Conservation (phyloP, 768 basidiomycete species). For the Sistotremastrum suecicum region DNA sequence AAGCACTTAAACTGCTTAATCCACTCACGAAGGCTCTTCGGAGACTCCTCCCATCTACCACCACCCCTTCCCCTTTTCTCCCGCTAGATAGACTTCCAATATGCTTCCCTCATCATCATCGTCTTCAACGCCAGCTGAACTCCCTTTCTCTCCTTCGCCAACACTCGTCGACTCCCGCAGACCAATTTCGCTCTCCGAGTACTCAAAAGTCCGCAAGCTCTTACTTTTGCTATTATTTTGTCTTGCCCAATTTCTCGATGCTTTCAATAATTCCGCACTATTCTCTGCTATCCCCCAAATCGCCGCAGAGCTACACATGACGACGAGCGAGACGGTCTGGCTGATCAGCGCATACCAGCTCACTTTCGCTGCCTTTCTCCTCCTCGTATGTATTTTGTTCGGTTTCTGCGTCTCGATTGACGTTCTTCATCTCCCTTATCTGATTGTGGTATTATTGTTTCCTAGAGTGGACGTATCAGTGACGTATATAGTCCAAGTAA, state of each 20-base stretch:
- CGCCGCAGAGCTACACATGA: conserved; percentile 10
- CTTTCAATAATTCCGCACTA: conserved; percentile 28
- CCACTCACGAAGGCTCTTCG: too few relatives aligned
- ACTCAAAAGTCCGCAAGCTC: too few relatives aligned
- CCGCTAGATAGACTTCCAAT: too few relatives aligned
- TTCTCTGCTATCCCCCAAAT: conserved; percentile 26
- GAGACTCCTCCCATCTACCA: too few relatives aligned
- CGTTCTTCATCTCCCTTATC: neutral
- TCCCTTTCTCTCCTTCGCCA: too few relatives aligned
- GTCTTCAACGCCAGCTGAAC: too few relatives aligned
- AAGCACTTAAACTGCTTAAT: too few relatives aligned
- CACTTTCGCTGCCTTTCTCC: conserved; percentile 28
- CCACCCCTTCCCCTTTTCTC: too few relatives aligned
- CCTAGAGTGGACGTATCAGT: conserved; percentile 24
- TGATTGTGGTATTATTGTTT: neutral
- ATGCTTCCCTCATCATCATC: too few relatives aligned
- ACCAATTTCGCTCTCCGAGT: too few relatives aligned
- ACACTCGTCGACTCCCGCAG: too few relatives aligned
- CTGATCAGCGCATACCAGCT: conserved; percentile 27
- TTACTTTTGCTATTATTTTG: conserved; percentile 24
- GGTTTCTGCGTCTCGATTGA: too few relatives aligned
- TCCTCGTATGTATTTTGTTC: conserved; percentile 15
- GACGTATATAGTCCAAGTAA: conserved; percentile 30
- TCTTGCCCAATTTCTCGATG: conserved; percentile 28
- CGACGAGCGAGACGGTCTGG: conserved; percentile 21